These are phyloP conservation scores for Tagetes patula DNA, from an alignment of 129 eudicot species.

Conservation along the genomic window DNA sequence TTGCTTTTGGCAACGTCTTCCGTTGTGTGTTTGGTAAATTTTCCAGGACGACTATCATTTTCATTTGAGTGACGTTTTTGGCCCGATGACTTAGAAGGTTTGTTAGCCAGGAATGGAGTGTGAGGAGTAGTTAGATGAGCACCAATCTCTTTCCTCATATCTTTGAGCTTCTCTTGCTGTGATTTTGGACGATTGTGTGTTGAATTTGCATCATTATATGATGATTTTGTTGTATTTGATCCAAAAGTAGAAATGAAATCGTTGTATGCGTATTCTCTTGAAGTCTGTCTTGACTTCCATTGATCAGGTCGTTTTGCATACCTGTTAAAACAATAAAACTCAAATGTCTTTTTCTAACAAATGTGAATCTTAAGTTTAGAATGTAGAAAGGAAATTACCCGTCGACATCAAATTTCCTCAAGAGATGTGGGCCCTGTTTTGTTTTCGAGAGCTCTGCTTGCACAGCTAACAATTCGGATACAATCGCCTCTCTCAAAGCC, in stretches of 20 bases:
- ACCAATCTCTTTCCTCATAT: slow-evolving; percentile 81
- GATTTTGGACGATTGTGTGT: slow-evolving; percentile 41
- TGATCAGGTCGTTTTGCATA: slow-evolving; percentile 77
- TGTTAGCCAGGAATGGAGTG: slow-evolving; percentile 36
- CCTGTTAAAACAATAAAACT: slow-evolving; percentile 36
- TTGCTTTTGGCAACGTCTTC: slow-evolving; percentile 40
- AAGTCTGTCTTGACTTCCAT: slow-evolving; percentile 78
- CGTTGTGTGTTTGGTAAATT: slow-evolving; percentile 27
- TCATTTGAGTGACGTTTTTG: slow-evolving; percentile 37
- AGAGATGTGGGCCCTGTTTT: slow-evolving; percentile 81
- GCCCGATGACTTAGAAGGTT: slow-evolving; percentile 40
- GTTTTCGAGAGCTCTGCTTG: slow-evolving; percentile 85
- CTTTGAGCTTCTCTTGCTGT: slow-evolving; percentile 65
- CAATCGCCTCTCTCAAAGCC: slow-evolving; percentile 66
- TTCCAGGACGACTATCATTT: slow-evolving; percentile 32
- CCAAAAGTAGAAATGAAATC: slow-evolving; percentile 74
- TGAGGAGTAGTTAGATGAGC: slow-evolving; percentile 40
- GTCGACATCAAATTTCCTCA: slow-evolving; percentile 80
- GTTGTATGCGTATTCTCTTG: slow-evolving; percentile 64
- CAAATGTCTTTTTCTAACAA: not conserved
- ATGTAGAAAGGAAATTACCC: slow-evolving; percentile 46
- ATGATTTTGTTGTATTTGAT: slow-evolving; percentile 41
- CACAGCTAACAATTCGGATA: slow-evolving; percentile 62
- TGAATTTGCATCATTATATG: slow-evolving; percentile 42
- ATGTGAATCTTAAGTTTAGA: not conserved